These are phyloP conservation scores for Stachybotrys elegans DNA, from an alignment of 2,329 filamentous ascomycete species.

Conservation along the genomic window DNA sequence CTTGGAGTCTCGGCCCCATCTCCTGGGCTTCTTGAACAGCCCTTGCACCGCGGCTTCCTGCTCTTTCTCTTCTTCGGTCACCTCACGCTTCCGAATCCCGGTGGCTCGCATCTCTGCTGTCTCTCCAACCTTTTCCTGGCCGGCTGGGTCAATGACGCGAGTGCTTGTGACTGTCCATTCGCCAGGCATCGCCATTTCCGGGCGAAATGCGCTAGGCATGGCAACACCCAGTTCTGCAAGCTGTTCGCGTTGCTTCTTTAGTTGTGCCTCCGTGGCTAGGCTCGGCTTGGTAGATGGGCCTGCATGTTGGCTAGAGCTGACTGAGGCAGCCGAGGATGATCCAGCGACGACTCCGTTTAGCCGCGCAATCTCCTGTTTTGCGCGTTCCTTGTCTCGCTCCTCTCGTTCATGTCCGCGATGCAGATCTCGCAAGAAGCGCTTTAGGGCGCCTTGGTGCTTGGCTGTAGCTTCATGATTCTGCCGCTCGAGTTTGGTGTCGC, in stretches of 20 bases:
- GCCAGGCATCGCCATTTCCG: conserved; percentile 80
- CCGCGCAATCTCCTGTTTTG: conserved; percentile 78
- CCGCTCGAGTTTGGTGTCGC: conserved; percentile 86
- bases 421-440: conserved; percentile 83
- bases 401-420: conserved; percentile 80
- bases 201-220: conserved; percentile 71
- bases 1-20: conserved; percentile 50
- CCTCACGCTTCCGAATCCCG: conserved; percentile 59
- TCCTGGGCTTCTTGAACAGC: conserved; percentile 54
- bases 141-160: conserved; percentile 48
- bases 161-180: conserved; percentile 77
- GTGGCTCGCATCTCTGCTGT: conserved; percentile 43
- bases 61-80: conserved; percentile 55
- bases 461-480: conserved; percentile 83
- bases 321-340: conserved; percentile 20
- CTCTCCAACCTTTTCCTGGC: conserved; percentile 32
- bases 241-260: conserved; percentile 82
- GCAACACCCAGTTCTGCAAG: conserved; percentile 81
- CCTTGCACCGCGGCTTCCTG: conserved; percentile 54
- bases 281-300: conserved; percentile 2
- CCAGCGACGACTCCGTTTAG: conserved; percentile 70
- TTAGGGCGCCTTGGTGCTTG: conserved; percentile 79
- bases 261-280: conserved; percentile 49
- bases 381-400: conserved; percentile 74
- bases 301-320: neutral